phyloP scores from a whole-genome alignment of 768 basidiomycete genomes.

The Lentinus tigrinus region DNA sequence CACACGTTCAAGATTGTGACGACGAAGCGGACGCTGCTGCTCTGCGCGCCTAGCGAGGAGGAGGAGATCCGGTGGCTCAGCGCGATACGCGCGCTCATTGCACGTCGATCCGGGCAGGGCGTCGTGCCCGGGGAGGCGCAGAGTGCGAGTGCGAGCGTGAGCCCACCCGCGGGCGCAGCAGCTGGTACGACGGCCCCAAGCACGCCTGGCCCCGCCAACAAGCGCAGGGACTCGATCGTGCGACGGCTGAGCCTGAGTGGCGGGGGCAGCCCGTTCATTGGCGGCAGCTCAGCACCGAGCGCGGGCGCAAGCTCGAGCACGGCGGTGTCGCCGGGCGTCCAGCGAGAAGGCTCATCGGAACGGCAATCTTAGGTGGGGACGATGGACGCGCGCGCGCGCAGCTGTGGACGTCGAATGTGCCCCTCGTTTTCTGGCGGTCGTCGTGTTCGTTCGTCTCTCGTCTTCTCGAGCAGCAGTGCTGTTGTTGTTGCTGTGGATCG shows the following conservation, averaged over 20 bases:
- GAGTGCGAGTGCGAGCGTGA: constrained; percentile 11
- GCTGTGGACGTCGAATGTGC: neutral
- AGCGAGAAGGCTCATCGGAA: constrained; percentile 25
- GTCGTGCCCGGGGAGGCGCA: constrained; percentile 31
- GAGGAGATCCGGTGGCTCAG: constrained; percentile 99
- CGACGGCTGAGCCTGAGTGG: constrained; percentile 33
- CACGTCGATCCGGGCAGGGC: constrained; percentile 49
- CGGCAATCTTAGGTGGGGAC: constrained; percentile 23
- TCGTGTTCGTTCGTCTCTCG: no score
- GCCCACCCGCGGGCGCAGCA: neutral
- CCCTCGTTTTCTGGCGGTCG: no score
- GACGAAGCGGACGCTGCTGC: constrained; percentile 82
- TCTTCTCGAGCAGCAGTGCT: neutral
- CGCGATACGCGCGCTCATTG: constrained; percentile 88
- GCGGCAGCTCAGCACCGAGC: constrained; percentile 5
- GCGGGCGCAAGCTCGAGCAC: no score
- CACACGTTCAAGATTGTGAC: constrained; percentile 96
- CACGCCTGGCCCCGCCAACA: neutral
- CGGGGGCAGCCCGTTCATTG: constrained; percentile 12
- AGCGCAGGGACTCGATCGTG: constrained; percentile 29
- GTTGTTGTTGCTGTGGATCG: neutral
- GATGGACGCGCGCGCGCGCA: neutral
- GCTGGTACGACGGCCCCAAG: constrained; percentile 5
- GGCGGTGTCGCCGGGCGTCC: neutral
- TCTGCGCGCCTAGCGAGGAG: constrained; percentile 95